Percentiles rank a stretch among this genome's conserved stretches.
These are phyloP conservation scores for Yamadazyma dushanensis DNA, from an alignment of 1,139 yeast species.

Conservation along the genomic window DNA sequence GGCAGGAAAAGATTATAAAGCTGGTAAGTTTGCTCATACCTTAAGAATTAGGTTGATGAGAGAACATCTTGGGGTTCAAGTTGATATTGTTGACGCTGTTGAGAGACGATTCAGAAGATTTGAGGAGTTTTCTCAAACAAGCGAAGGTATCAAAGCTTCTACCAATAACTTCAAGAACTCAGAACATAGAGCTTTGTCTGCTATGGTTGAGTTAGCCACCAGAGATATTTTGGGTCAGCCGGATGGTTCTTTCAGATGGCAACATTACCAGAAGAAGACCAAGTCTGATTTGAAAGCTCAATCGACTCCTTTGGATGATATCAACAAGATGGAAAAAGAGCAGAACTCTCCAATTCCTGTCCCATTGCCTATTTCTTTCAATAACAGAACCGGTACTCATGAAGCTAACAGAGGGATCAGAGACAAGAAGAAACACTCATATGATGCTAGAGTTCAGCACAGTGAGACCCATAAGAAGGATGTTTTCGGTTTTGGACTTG, in stretches of 20 bases:
- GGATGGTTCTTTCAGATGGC: slow-evolving; percentile 54
- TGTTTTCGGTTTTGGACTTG: slow-evolving; percentile 75
- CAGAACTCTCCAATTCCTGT: slow-evolving; percentile 34
- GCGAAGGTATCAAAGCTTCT: slow-evolving; percentile 43
- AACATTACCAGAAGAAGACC: slow-evolving; percentile 26
- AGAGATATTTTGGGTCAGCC: slow-evolving; percentile 57
- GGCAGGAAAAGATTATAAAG: slow-evolving; percentile 80
- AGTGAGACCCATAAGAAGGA: slow-evolving; percentile 65
- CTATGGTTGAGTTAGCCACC: slow-evolving; percentile 74
- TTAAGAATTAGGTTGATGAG: slow-evolving; percentile 90
- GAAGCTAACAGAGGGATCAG: slow-evolving; percentile 82
- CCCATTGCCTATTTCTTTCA: slow-evolving; percentile 65
- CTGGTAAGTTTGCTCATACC: slow-evolving; percentile 87
- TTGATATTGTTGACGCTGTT: slow-evolving; percentile 80
- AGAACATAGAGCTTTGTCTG: slow-evolving; percentile 46
- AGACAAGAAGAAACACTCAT: slow-evolving; percentile 77
- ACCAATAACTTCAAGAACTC: slow-evolving; percentile 37
- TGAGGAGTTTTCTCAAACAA: slow-evolving; percentile 53
- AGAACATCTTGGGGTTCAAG: slow-evolving; percentile 93
- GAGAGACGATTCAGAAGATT: slow-evolving; percentile 71
- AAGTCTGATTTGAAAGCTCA: slow-evolving; percentile 21
- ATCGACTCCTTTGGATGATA: slow-evolving; percentile 26
- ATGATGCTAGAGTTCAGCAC: slow-evolving; percentile 77
- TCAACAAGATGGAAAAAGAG: slow-evolving; percentile 29
- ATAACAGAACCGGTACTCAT: slow-evolving; percentile 74